These are phyloP conservation scores for Chlorella sp. DNA, from an alignment of 139 green algal species.

Conservation along the genomic window DNA sequence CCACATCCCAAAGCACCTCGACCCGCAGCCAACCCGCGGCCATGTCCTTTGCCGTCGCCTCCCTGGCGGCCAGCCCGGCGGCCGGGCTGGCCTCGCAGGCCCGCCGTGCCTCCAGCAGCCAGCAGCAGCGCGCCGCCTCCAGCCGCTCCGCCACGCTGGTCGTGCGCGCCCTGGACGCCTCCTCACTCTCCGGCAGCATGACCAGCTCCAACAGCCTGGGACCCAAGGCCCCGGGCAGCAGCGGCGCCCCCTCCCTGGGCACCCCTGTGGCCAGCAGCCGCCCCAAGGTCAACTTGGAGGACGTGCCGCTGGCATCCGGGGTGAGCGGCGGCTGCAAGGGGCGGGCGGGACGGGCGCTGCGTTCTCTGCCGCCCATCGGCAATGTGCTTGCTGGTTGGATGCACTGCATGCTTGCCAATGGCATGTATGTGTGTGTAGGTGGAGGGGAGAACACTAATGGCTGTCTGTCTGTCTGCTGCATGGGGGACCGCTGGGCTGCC, in stretches of 20 bases:
- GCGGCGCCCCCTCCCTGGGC: not conserved
- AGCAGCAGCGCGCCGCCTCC: not conserved
- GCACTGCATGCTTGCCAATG: too few species aligned
- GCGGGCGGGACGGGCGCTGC: too few species aligned
- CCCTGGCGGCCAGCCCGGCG: constrained; percentile 5
- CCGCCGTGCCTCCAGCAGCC: not conserved
- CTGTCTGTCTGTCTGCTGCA: too few species aligned
- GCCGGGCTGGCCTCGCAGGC: not conserved
- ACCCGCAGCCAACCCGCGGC: not conserved
- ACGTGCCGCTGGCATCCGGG: constrained; percentile 62
- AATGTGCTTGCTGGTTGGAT: too few species aligned
- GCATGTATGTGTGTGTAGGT: too few species aligned
- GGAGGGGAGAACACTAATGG: too few species aligned
- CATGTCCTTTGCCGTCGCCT: not conserved
- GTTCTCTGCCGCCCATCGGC: too few species aligned
- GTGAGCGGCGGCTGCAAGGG: constrained; percentile 32
- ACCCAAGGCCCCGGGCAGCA: constrained; percentile 17
- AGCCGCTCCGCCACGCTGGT: not conserved
- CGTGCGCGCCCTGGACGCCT: constrained; percentile 22
- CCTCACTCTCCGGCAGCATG: constrained; percentile 2
- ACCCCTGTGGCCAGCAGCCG: constrained; percentile 18
- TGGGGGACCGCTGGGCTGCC: too few species aligned
- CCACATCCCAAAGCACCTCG: not conserved
- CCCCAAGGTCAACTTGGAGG: constrained; percentile 46
- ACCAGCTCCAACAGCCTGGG: constrained; percentile 45